Percentiles rank a stretch among this genome's conserved stretches.
Evolutionary conservation across 2,329 filamentous ascomycete genomes (phyloP).

Genomic region (Leptographium flavum): DNA sequence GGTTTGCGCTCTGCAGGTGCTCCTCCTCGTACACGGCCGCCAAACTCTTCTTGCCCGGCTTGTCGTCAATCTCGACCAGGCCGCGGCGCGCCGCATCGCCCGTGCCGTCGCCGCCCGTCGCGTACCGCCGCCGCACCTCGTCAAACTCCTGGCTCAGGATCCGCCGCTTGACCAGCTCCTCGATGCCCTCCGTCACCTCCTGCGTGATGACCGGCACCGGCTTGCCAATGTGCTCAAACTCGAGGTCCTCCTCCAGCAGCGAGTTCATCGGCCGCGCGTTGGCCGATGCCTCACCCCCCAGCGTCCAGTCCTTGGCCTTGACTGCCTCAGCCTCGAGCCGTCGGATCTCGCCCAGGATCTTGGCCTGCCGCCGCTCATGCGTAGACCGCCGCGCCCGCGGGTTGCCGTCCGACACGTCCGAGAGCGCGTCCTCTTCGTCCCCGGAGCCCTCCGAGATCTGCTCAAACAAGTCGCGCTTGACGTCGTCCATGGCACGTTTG

Average conservation of each 20-base stretch:
- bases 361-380: slow-evolving; percentile 76
- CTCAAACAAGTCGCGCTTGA: slow-evolving; percentile 82
- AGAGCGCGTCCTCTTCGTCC: slow-evolving; percentile 25
- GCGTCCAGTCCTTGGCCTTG: slow-evolving; percentile 78
- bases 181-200: slow-evolving; percentile 80
- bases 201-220: slow-evolving; percentile 88
- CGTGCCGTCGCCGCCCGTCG: slow-evolving; percentile 43
- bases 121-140: slow-evolving; percentile 67
- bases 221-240: slow-evolving; percentile 91
- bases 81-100: slow-evolving; percentile 47
- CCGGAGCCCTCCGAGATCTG: slow-evolving; percentile 53
- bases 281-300: slow-evolving; percentile 77
- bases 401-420: slow-evolving; percentile 51
- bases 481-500: slow-evolving; percentile 64
- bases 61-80: slow-evolving; percentile 70
- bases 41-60: slow-evolving; percentile 72
- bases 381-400: slow-evolving; percentile 63
- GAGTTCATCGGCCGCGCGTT: slow-evolving; percentile 78
- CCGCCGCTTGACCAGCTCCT: slow-evolving; percentile 84
- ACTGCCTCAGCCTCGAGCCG: slow-evolving; percentile 80
- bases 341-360: slow-evolving; percentile 79
- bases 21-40: slow-evolving; percentile 93
- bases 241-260: slow-evolving; percentile 82
- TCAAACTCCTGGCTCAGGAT: slow-evolving; percentile 87
- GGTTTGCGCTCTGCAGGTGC: slow-evolving; percentile 64